These are phyloP conservation scores for Daldinia childiae DNA, from an alignment of 495 filamentous ascomycete genomes.

Conservation along the genomic window DNA sequence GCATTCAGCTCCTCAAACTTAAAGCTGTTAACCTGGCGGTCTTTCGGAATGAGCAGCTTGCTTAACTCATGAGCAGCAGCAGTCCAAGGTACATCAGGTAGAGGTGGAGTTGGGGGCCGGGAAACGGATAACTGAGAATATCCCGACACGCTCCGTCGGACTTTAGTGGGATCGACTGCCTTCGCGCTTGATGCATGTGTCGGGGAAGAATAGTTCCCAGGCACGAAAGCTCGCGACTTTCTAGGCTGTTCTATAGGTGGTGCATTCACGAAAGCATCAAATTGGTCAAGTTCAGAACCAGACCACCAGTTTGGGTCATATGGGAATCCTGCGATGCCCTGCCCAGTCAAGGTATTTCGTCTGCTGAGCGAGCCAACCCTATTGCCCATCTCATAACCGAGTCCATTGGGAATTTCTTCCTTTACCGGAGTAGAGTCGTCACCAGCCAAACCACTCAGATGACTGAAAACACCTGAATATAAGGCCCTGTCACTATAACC, in stretches of 20 bases:
- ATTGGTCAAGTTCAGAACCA: conserved; percentile 67
- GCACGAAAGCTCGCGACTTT: conserved; percentile 62
- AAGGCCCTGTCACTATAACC: conserved; percentile 94
- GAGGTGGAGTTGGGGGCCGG: conserved; percentile 65
- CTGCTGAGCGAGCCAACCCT: conserved; percentile 53
- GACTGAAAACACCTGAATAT: conserved; percentile 86
- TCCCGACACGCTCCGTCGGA: conserved; percentile 44
- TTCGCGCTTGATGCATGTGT: conserved; percentile 50
- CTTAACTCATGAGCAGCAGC: conserved; percentile 81
- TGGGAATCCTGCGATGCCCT: conserved; percentile 44
- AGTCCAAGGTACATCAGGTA: conserved; percentile 85
- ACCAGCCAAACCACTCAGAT: conserved; percentile 79
- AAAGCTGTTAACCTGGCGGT: conserved; percentile 76
- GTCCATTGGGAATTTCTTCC: conserved; percentile 52
- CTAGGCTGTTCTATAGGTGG: conserved; percentile 53
- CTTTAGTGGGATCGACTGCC: conserved; percentile 49
- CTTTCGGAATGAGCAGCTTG: conserved; percentile 79
- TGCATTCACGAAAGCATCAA: conserved; percentile 66
- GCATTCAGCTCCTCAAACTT: conserved; percentile 78
- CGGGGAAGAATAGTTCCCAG: conserved; percentile 72
- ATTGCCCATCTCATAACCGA: conserved; percentile 64
- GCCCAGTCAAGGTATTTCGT: conserved; percentile 45
- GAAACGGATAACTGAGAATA: conserved; percentile 27
- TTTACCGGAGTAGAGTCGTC: conserved; percentile 53
- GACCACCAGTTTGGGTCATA: conserved; percentile 85